Evolutionary conservation across 2,329 filamentous ascomycete genomes (phyloP).

Genomic region (Aspergillus pseudonomiae): DNA sequence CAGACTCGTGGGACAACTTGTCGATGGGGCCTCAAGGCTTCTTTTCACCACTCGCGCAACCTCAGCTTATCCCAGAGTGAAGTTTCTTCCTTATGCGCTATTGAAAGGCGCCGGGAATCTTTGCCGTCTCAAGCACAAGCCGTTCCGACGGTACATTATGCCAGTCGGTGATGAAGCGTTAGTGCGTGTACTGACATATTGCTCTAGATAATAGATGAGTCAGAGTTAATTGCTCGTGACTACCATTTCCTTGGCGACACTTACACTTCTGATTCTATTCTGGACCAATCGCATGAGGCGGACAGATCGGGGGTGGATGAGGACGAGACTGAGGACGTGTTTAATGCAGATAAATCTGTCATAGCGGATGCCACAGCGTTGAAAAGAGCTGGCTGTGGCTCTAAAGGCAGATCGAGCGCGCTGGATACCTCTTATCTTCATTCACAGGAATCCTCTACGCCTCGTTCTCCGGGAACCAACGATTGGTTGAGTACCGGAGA

Average conservation of each 20-base stretch:
- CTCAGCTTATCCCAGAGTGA: neutral
- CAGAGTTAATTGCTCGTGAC: neutral
- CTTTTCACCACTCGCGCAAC: neutral
- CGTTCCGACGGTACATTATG: neutral
- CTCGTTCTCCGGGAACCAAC: neutral
- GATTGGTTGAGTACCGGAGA: neutral
- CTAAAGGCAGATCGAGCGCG: neutral
- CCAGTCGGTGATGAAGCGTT: neutral
- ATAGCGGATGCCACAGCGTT: neutral
- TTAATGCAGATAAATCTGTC: neutral
- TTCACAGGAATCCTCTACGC: neutral
- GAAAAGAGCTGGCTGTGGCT: neutral
- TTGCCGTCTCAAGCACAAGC: neutral
- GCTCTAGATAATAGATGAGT: neutral
- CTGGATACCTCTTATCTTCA: neutral
- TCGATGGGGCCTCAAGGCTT: neutral
- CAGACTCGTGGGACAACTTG: neutral
- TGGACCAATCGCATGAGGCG: neutral
- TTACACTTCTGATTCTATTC: neutral
- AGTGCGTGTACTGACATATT: neutral
- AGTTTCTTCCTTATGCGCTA: neutral
- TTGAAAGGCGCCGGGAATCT: neutral
- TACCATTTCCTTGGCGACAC: neutral
- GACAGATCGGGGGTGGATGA: neutral
- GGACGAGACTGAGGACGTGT: neutral